Percentiles rank a stretch among this genome's conserved stretches.
phyloP scores from a whole-genome alignment of 495 filamentous ascomycete genomes.

The Glarea lozoyensis region DNA sequence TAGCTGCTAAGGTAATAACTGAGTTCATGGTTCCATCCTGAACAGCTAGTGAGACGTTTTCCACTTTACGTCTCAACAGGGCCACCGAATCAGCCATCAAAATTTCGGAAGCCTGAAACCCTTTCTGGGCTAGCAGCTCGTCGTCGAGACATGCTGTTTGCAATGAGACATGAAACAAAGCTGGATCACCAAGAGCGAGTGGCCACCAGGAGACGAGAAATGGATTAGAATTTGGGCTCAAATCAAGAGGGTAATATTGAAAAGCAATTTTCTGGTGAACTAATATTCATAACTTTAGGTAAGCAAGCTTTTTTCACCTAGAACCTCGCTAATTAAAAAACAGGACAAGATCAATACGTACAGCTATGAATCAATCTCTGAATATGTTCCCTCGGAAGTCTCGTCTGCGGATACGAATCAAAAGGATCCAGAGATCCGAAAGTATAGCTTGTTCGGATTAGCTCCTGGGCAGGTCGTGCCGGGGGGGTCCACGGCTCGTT shows the following conservation, averaged over 20 bases:
- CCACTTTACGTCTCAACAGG: conserved; percentile 35
- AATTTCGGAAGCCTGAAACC: conserved; percentile 36
- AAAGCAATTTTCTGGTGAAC: conserved; percentile 45
- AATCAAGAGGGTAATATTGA: conserved; percentile 44
- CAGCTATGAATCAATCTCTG: conserved; percentile 42
- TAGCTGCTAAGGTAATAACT: conserved; percentile 43
- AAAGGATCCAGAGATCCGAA: conserved; percentile 36
- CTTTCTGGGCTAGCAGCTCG: conserved; percentile 36
- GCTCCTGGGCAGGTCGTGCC: conserved; percentile 6
- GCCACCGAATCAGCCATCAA: conserved; percentile 43
- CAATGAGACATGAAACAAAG: conserved; percentile 43
- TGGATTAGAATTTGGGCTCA: conserved; percentile 37
- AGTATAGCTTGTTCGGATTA: conserved; percentile 4
- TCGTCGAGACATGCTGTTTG: conserved; percentile 46
- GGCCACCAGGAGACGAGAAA: conserved; percentile 49
- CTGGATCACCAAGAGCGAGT: conserved; percentile 37
- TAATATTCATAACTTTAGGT: conserved; percentile 6
- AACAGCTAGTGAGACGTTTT: conserved; percentile 32
- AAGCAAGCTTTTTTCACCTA: conserved; percentile 13
- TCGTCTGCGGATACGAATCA: conserved; percentile 40
- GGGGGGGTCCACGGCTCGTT: conserved; percentile 33
- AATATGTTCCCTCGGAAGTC: conserved; percentile 34
- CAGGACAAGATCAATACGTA: conserved; percentile 19
- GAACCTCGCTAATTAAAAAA: not conserved
- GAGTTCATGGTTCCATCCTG: conserved; percentile 45